Conservation (phyloP, 2,329 filamentous ascomycete genomes). For the Penicillium sp. region DNA sequence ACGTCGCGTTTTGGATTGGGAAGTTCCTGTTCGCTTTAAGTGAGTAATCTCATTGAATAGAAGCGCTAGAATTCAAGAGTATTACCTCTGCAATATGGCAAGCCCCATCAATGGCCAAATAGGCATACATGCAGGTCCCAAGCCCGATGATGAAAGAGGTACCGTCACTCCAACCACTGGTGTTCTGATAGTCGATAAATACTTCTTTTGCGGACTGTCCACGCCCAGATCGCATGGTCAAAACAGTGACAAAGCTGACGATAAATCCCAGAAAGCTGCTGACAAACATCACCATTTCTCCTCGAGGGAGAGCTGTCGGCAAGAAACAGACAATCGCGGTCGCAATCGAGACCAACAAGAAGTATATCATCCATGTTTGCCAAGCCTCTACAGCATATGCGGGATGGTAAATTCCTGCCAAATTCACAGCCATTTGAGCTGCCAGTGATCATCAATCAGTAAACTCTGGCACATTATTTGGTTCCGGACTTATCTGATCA, state of each 20-base stretch:
- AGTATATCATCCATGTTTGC: background rate
- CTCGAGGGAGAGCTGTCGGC: conserved; percentile 12
- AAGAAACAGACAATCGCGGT: background rate
- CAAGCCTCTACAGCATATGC: background rate
- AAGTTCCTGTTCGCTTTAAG: background rate
- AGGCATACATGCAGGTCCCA: conserved; percentile 34
- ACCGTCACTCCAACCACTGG: conserved; percentile 33
- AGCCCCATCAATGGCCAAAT: conserved; percentile 29
- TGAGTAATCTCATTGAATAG: background rate
- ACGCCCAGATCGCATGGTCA: conserved; percentile 18
- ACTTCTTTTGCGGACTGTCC: background rate
- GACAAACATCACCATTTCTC: conserved; percentile 24
- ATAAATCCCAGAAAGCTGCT: conserved; percentile 26
- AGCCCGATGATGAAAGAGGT: conserved; percentile 29
- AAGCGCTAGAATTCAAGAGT: background rate
- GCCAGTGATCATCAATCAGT: background rate
- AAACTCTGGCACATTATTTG: background rate
- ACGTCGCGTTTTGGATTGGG: background rate
- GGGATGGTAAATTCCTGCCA: background rate
- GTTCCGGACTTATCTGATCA: background rate
- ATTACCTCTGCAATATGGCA: conserved; percentile 32
- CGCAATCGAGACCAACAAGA: background rate
- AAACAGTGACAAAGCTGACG: conserved; percentile 34
- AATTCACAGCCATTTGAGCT: background rate
- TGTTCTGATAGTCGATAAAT: conserved; percentile 13